These are phyloP conservation scores for Phytophthora citricola DNA, from an alignment of 352 stramenopile species.

Conservation along the genomic window DNA sequence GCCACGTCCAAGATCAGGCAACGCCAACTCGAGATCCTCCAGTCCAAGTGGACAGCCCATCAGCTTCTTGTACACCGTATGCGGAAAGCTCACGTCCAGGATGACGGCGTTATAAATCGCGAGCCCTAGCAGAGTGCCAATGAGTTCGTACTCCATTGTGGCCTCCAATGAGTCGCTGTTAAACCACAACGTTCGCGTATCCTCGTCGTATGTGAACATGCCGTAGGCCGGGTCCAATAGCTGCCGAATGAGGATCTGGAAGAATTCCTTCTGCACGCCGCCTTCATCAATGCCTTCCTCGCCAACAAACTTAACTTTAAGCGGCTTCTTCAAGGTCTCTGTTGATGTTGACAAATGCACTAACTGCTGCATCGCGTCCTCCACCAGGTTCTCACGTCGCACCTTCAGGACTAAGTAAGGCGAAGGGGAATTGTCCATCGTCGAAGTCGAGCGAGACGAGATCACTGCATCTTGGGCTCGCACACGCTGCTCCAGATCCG, in stretches of 20 bases:
- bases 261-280: constrained; percentile 85
- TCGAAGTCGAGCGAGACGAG: constrained; percentile 37
- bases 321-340: constrained; percentile 76
- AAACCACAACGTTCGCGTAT: constrained; percentile 79
- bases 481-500: constrained; percentile 71
- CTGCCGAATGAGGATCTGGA: constrained; percentile 82
- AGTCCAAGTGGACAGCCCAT: constrained; percentile 62
- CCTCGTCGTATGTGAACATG: constrained; percentile 85
- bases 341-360: constrained; percentile 57
- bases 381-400: constrained; percentile 75
- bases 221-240: constrained; percentile 76
- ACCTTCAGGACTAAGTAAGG: constrained; percentile 76
- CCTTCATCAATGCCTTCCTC: constrained; percentile 87
- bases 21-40: constrained; percentile 60
- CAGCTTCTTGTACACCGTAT: constrained; percentile 87
- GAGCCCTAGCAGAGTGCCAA: constrained; percentile 80
- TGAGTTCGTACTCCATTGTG: constrained; percentile 88
- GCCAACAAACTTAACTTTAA: constrained; percentile 87
- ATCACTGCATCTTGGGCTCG: constrained; percentile 64
- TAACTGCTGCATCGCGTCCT: constrained; percentile 77
- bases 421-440: constrained; percentile 34
- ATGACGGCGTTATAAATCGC: constrained; percentile 90
- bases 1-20: constrained; percentile 69
- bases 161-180: constrained; percentile 84
- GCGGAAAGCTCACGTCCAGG: constrained; percentile 81